Conservation (phyloP, 2,329 filamentous ascomycete genomes). For the Venturia carpophila region DNA sequence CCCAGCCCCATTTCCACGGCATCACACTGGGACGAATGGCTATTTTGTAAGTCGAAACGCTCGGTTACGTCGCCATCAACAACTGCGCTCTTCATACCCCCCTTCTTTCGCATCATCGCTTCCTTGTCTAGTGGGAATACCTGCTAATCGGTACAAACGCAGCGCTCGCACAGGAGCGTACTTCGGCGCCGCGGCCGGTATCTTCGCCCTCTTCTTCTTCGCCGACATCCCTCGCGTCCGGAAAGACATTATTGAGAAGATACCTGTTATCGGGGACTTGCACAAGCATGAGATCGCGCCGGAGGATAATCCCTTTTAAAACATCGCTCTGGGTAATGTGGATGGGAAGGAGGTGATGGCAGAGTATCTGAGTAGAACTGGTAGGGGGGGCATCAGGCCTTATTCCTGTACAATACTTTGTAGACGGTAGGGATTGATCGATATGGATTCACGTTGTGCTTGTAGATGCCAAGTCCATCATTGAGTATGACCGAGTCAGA, state of each 20-base stretch:
- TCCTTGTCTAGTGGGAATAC: background rate
- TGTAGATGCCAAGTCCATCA: no score
- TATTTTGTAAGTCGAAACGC: constrained; percentile 36
- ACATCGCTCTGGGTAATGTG: background rate
- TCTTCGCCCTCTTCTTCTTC: constrained; percentile 58
- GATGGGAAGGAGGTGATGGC: background rate
- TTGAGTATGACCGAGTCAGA: no score
- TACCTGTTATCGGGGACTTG: constrained; percentile 51
- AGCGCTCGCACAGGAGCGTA: constrained; percentile 37
- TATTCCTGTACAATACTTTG: no score
- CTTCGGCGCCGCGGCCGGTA: constrained; percentile 50
- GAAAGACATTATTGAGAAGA: constrained; percentile 53
- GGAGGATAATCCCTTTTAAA: constrained; percentile 55
- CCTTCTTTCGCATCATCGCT: background rate
- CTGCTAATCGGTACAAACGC: background rate
- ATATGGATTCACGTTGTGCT: no score
- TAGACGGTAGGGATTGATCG: no score
- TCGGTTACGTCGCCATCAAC: background rate
- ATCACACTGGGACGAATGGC: constrained; percentile 36
- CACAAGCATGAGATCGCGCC: constrained; percentile 51
- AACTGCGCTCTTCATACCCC: no score
- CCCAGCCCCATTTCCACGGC: constrained; percentile 42
- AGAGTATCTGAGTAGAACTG: background rate
- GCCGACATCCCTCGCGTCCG: constrained; percentile 55
- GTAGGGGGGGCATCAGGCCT: background rate